Evolutionary conservation across 306 rosid genomes (phyloP).

Genomic region (Inga laurina): DNA sequence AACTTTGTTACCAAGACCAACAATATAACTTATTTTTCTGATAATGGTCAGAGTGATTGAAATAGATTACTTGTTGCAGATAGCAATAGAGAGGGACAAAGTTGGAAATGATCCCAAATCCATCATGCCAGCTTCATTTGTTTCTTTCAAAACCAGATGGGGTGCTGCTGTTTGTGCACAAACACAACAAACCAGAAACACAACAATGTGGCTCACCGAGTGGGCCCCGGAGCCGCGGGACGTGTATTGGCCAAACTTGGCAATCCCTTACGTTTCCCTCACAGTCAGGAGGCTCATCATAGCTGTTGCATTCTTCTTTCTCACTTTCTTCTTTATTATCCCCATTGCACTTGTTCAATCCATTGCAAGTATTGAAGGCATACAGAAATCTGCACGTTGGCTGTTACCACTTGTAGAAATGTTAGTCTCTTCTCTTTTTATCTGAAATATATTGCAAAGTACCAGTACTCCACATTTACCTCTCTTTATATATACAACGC

Average conservation of each 20-base stretch:
- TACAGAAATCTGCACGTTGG: slow-evolving; percentile 70
- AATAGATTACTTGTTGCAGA: slow-evolving; percentile 48
- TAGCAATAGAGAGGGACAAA: slow-evolving; percentile 70
- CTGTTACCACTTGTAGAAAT: slow-evolving; percentile 47
- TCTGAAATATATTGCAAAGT: neutral
- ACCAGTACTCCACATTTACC: neutral
- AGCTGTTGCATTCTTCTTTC: slow-evolving; percentile 88
- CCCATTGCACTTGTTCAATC: slow-evolving; percentile 89
- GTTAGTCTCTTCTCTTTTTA: slow-evolving; percentile 46
- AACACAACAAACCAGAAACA: slow-evolving; percentile 92
- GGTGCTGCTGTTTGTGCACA: slow-evolving; percentile 99
- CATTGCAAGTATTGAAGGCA: slow-evolving; percentile 85
- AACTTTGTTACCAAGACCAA: neutral
- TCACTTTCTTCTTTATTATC: slow-evolving; percentile 95
- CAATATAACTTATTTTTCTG: neutral
- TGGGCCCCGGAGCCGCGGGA: slow-evolving; percentile 99
- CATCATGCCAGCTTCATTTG: slow-evolving; percentile 88
- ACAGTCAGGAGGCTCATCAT: slow-evolving; percentile 75
- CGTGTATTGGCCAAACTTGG: slow-evolving; percentile 84
- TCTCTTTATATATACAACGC: too few species aligned
- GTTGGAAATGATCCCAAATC: slow-evolving; percentile 61
- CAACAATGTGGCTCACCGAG: slow-evolving; percentile 88
- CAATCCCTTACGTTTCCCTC: slow-evolving; percentile 89
- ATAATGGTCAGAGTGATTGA: neutral
- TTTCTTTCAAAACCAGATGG: slow-evolving; percentile 91